A percentile compares a stretch with the other conserved stretches of the same genome.
These are phyloP conservation scores for Cotoneaster glaucophyllus DNA, from an alignment of 306 rosid genomes.

Conservation along the genomic window DNA sequence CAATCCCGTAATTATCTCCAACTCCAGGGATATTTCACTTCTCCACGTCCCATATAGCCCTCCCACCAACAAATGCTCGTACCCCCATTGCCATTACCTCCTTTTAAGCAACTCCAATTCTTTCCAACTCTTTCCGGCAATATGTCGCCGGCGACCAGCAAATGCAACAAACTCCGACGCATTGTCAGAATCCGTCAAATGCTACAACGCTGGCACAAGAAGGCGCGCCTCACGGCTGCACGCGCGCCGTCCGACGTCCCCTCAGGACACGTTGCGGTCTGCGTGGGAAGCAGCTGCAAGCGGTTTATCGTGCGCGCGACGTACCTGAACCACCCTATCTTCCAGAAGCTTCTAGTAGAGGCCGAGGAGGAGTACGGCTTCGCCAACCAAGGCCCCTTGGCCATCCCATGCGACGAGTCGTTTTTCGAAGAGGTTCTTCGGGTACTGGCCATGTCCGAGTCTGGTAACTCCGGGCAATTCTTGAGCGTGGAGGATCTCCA, in stretches of 20 bases:
- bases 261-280: slow-evolving; percentile 76
- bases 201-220: slow-evolving; percentile 73
- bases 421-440: slow-evolving; percentile 61
- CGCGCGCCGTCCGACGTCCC: slow-evolving; percentile 60
- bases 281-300: slow-evolving; percentile 58
- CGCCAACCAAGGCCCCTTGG: slow-evolving; percentile 65
- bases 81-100: neutral
- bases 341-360: slow-evolving; percentile 58
- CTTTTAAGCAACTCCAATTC: neutral
- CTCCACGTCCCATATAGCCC: neutral
- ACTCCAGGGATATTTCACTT: slow-evolving; percentile 19
- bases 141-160: slow-evolving; percentile 33
- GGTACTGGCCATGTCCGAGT: slow-evolving; percentile 40
- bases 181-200: slow-evolving; percentile 79
- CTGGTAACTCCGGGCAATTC: slow-evolving; percentile 28
- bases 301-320: slow-evolving; percentile 69
- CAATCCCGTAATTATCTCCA: slow-evolving; percentile 60
- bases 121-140: neutral
- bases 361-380: slow-evolving; percentile 97
- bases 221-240: slow-evolving; percentile 30
- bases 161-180: slow-evolving; percentile 65
- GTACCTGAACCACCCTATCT: slow-evolving; percentile 82
- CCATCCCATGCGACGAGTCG: slow-evolving; percentile 76
- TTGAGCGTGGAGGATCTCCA: slow-evolving; percentile 28
- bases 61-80: neutral